A percentile compares a stretch with the other conserved stretches of the same genome.
Evolutionary conservation across 805 yeast species (phyloP).

Genomic region (Starmerella etchellsii): DNA sequence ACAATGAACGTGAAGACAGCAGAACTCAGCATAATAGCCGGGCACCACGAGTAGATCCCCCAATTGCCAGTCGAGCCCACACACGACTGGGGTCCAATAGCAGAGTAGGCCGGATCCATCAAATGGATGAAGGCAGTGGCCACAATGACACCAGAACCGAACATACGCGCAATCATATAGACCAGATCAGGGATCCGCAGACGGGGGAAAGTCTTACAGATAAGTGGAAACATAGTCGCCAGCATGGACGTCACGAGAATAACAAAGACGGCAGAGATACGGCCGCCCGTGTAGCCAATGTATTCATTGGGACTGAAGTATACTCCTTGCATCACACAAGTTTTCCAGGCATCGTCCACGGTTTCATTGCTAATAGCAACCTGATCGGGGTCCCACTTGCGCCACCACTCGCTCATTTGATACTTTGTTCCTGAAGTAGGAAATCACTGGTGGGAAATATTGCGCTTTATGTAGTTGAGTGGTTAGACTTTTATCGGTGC

Average conservation of each 20-base stretch:
- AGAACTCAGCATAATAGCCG: constrained; percentile 40
- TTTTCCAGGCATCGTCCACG: constrained; percentile 30
- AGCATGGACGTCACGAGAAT: constrained; percentile 38
- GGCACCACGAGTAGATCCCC: constrained; percentile 45
- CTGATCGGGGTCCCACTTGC: constrained; percentile 24
- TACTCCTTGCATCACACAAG: constrained; percentile 33
- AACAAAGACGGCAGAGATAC: constrained; percentile 50
- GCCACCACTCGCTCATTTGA: constrained; percentile 16
- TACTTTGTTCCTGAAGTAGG: too few species aligned
- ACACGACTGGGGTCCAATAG: constrained; percentile 28
- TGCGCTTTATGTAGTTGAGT: too few species aligned
- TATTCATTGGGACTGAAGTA: constrained; percentile 32
- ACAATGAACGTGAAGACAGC: constrained; percentile 35
- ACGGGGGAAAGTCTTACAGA: constrained; percentile 20
- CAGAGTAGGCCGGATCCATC: constrained; percentile 31
- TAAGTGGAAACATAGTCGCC: constrained; percentile 35
- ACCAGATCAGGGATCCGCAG: constrained; percentile 23
- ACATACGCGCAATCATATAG: constrained; percentile 32
- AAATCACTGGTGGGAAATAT: background rate
- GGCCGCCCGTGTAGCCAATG: constrained; percentile 35
- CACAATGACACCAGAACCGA: constrained; percentile 66
- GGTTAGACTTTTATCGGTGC: too few species aligned
- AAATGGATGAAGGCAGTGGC: constrained; percentile 67
- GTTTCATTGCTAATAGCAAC: constrained; percentile 24
- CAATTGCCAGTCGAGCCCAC: constrained; percentile 35